Conservation (phyloP, 164 flowering plant genomes). For the Chloranthus sessilifolius region DNA sequence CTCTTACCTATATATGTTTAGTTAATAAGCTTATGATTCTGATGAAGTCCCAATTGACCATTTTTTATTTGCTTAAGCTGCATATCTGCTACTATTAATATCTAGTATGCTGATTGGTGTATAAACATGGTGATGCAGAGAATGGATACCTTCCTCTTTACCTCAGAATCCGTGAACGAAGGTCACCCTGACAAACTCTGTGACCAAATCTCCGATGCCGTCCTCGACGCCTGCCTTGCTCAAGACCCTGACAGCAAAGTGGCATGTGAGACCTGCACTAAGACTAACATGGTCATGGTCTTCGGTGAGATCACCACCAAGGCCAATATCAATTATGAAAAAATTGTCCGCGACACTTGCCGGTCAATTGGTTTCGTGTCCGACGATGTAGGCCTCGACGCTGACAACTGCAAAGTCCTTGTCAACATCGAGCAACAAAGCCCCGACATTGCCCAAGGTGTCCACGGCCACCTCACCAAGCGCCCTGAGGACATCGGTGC, state of each 20-base stretch:
- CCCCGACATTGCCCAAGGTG: constrained; percentile 72
- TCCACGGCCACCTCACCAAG: constrained; percentile 31
- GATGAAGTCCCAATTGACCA: too few species aligned
- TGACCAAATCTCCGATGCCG: constrained; percentile 10
- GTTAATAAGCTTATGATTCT: too few species aligned
- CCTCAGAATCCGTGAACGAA: constrained; percentile 27
- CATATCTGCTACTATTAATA: too few species aligned
- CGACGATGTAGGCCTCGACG: constrained; percentile 17
- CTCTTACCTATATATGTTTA: too few species aligned
- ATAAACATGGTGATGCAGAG: too few species aligned
- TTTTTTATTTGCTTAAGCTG: too few species aligned
- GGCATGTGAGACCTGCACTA: constrained; percentile 11
- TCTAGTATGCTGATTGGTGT: too few species aligned
- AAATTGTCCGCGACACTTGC: constrained; percentile 27
- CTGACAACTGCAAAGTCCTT: constrained; percentile 60
- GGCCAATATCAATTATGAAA: constrained; percentile 25
- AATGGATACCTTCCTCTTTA: constrained; percentile 16
- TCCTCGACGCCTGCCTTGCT: constrained; percentile 12
- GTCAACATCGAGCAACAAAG: constrained; percentile 72
- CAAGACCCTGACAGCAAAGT: constrained; percentile 24
- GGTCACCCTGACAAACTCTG: constrained; percentile 30
- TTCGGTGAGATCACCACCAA: constrained; percentile 23
- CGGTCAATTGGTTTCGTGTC: constrained; percentile 21
- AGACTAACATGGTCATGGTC: constrained; percentile 10
- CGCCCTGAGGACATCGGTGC: constrained; percentile 66